Evolutionary conservation across 768 basidiomycete species (phyloP), one percentile per base, ranked within the genome.

Genomic region (Macrolepiota dolichaula): DNA sequence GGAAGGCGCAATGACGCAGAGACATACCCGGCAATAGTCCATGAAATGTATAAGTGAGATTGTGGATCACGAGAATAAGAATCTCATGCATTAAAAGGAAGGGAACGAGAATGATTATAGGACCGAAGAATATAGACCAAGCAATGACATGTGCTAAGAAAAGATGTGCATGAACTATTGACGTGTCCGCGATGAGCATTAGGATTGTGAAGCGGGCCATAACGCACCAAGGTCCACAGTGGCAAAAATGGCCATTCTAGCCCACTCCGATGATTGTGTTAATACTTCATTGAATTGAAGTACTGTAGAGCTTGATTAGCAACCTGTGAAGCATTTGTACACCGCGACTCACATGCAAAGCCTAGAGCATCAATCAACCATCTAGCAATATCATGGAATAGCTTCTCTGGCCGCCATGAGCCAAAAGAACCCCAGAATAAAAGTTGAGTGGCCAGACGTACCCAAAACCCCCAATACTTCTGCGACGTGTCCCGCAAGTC

Each of bases 121-220:
- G 79, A 12, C 79, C 79, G 36, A 79, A 77, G 64, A 80, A 80
- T 53, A 78, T 72, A 4, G 75, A 67, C 67, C 74, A 73, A 40
- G 71, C 71, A 17, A 72, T 61, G 63, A 76, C 60, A 63, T 77
- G 59, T 9, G 36, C 52, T 27, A 53, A 73, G 49, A 77, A 71
- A 24, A 72, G 63, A 58, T 75, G 72, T 5, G 76, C 72, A 66
- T 79, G 67, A 40, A 61, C 59, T 61, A 37, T 19, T 32, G 25
- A 40, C 42, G 35, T 15, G 4, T 32, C 29, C n/a, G n/a, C n/a
- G 29, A 32, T 32, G 29, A 32, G 29, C 29, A 32, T 7, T 32
- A 7, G 29, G 7, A 7, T 7, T 32, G 29, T 32, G 7, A 7
- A 32, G 29, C 29, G 29, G 29, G 29, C 10, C 13, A 24, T 12